Conservation (phyloP, 1,139 yeast genomes). For the Yamadazyma aaseri region DNA sequence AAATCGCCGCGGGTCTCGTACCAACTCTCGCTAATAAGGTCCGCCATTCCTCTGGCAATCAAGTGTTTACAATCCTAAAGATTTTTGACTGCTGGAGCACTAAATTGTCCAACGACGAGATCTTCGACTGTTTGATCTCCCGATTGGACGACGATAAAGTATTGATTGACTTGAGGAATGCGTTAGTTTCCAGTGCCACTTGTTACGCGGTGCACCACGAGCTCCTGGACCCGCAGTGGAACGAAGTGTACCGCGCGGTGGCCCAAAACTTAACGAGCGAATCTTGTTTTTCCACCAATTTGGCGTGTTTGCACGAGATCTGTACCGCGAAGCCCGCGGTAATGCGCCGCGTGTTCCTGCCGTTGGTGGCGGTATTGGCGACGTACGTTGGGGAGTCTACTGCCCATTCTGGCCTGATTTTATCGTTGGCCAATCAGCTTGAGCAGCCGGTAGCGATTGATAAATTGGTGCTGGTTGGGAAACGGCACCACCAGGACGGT, state of each 20-base stretch:
- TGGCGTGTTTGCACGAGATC: too few relatives aligned
- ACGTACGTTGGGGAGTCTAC: too few relatives aligned
- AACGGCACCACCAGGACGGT: too few relatives aligned
- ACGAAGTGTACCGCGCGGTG: constrained; percentile 5
- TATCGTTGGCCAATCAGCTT: too few relatives aligned
- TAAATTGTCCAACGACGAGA: constrained; percentile 7
- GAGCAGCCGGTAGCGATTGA: too few relatives aligned
- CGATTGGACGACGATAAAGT: constrained; percentile 13
- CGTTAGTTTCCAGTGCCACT: constrained; percentile 13
- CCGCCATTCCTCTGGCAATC: constrained; percentile 2
- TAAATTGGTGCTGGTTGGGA: too few relatives aligned
- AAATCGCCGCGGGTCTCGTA: too few relatives aligned
- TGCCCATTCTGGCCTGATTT: too few relatives aligned
- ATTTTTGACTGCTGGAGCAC: constrained; percentile 21
- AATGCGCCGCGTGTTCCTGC: too few relatives aligned
- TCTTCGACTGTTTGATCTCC: constrained; percentile 11
- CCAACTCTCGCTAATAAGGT: constrained; percentile 8
- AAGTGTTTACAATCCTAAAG: constrained; percentile 11
- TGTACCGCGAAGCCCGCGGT: too few relatives aligned
- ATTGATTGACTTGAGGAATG: constrained; percentile 15
- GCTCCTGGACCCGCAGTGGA: constrained; percentile 3
- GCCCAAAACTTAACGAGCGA: not conserved
- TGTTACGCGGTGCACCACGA: constrained; percentile 8
- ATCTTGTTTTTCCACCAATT: too few relatives aligned
- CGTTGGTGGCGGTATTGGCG: too few relatives aligned